Percentiles rank a stretch among this genome's conserved stretches.
phyloP scores from a whole-genome alignment of 1,284 basidiomycete genomes.

The Marasmius sp. region DNA sequence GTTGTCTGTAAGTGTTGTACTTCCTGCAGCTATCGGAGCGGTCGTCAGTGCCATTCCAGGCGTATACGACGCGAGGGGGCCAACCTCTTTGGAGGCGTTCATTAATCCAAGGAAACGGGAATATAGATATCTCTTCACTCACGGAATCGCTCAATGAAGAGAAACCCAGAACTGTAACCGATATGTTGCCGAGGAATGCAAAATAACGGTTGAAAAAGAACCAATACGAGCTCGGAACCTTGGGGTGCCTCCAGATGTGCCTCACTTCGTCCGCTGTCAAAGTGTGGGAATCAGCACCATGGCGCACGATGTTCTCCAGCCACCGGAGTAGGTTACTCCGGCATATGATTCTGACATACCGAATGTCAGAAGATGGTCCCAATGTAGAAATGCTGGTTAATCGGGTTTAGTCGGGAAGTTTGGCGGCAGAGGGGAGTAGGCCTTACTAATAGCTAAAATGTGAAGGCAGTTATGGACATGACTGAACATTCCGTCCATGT shows the following conservation, averaged over 20 bases:
- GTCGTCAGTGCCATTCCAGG: neutral
- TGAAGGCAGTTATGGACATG: conserved; percentile 8
- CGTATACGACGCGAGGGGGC: neutral
- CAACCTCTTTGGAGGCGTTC: neutral
- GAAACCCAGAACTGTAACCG: conserved; percentile 12
- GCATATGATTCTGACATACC: conserved; percentile 1
- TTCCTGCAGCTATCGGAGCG: conserved; percentile 5
- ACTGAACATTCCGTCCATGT: neutral
- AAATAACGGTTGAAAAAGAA: conserved; percentile 20
- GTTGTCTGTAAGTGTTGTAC: conserved; percentile 8
- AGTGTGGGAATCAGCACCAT: neutral
- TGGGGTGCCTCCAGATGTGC: conserved; percentile 13
- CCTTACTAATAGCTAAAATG: conserved; percentile 8
- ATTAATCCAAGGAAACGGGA: neutral
- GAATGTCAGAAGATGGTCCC: conserved; percentile 18
- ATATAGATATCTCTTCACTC: neutral
- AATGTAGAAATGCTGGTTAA: conserved; percentile 17
- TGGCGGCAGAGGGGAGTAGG: too few relatives aligned
- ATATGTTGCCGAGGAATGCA: conserved; percentile 16
- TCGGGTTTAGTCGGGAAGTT: neutral
- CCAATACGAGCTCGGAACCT: conserved; percentile 12
- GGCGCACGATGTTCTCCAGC: too few relatives aligned
- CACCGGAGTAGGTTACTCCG: neutral
- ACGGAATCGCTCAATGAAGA: conserved; percentile 6
- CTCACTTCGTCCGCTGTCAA: conserved; percentile 13